Conservation (phyloP, 768 basidiomycete genomes). For the Russula dissimulans region DNA sequence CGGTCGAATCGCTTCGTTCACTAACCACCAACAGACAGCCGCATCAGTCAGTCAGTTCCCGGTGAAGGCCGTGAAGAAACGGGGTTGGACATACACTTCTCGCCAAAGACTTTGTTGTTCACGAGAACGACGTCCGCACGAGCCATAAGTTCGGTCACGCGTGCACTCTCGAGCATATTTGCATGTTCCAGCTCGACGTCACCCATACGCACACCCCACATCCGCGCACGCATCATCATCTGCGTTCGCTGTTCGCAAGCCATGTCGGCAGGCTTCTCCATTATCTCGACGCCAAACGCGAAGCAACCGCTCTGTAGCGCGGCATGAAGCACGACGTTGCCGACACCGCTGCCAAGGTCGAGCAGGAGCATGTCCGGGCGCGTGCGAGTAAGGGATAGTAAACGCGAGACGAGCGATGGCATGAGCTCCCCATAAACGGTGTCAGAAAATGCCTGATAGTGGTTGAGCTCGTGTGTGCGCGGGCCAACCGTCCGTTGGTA, state of each 20-base stretch:
- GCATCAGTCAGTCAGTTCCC: background rate
- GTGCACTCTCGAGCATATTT: constrained; percentile 65
- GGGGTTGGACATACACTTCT: constrained; percentile 50
- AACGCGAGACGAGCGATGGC: constrained; percentile 57
- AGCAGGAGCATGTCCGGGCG: constrained; percentile 40
- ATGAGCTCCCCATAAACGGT: constrained; percentile 87
- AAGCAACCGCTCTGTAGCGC: constrained; percentile 43
- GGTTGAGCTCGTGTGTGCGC: constrained; percentile 66
- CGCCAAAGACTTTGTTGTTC: constrained; percentile 79
- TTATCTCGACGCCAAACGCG: constrained; percentile 59
- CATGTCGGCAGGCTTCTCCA: constrained; percentile 71
- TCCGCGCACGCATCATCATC: constrained; percentile 64
- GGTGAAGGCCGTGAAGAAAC: background rate
- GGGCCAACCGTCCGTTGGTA: constrained; percentile 94
- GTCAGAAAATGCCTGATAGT: constrained; percentile 76
- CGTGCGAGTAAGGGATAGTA: constrained; percentile 43
- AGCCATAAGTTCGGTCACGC: constrained; percentile 60
- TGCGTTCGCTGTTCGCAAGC: constrained; percentile 69
- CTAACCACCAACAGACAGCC: constrained; percentile 29
- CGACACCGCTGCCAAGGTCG: constrained; percentile 55
- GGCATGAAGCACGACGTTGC: constrained; percentile 49
- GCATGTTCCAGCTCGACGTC: constrained; percentile 75
- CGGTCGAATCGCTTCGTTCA: constrained; percentile 80
- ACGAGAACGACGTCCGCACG: constrained; percentile 88
- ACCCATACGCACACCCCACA: constrained; percentile 84